phyloP scores from a whole-genome alignment of 2,329 filamentous ascomycete species.

The Metarhizium brunneum region DNA sequence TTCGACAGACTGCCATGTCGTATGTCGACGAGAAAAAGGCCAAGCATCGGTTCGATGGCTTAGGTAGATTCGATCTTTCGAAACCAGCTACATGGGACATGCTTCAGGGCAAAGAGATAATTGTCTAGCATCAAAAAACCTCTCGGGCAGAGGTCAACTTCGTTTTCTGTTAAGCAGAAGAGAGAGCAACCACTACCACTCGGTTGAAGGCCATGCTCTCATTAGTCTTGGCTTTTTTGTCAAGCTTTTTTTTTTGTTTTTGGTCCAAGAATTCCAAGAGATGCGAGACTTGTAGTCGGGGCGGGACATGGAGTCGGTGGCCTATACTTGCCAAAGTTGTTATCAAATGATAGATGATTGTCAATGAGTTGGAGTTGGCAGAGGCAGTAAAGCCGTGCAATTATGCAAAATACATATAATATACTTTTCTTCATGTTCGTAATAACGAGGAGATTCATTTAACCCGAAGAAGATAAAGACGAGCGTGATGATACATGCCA shows the following conservation, averaged over 20 bases:
- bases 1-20: constrained; percentile 6
- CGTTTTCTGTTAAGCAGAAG: not conserved
- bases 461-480: too few relatives aligned
- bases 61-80: constrained; percentile 4
- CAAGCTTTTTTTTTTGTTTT: too few relatives aligned
- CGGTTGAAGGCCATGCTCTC: not conserved
- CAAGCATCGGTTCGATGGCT: constrained; percentile 6
- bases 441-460: too few relatives aligned
- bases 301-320: not conserved
- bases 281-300: not conserved
- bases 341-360: not conserved
- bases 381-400: not conserved
- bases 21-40: constrained; percentile 7
- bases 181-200: too few relatives aligned
- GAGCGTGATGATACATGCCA: too few relatives aligned
- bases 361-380: not conserved
- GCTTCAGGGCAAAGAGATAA: constrained; percentile 3
- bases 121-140: not conserved
- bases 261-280: too few relatives aligned
- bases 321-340: not conserved
- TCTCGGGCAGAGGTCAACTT: not conserved
- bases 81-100: constrained; percentile 8
- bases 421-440: not conserved
- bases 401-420: not conserved
- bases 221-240: not conserved